Evolutionary conservation across 306 rosid genomes (phyloP), one percentile per base, ranked within the genome.

Genomic region (Pyrus communis): DNA sequence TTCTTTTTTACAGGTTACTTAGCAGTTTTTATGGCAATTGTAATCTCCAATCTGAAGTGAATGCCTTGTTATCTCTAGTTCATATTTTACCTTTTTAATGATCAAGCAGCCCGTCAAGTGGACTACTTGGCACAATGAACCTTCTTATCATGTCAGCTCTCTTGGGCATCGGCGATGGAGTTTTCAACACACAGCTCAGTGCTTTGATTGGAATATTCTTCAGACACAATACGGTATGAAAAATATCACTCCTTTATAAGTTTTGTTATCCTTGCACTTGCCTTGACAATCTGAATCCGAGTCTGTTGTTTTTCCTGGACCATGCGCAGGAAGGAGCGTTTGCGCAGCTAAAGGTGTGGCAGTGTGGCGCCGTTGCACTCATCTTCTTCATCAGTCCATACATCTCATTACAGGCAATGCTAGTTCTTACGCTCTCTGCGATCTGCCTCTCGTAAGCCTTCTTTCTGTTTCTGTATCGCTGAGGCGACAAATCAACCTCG

Each of bases 321-420:
- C 15, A 61, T 27, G 67, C 88, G 67, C 88, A 94, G 98, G 97
- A 89, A 85, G 92, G 99, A 81, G 99, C 97, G 43, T 95, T 95
- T 78, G 93, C 99, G 4, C 99, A 89, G 90, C 86, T 90, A 30
- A 92, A 90, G 87, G 90, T 92, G 76, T 95, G 99, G 99, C 97
- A 95, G 85, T 83, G 97, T n/a, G 93, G 90, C 28, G 62, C 93
- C 8, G 90, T 84, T 71, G 89, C 97, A 43, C 52, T 82, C 3
- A 74, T 92, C 60, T 95, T 92, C 90, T 95, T 95, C 82, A 65
- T 84, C 46, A 84, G 88, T 67, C 90, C 97, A 7, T 73, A 84
- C 84, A 62, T 92, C 73, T 84, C 97, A 12, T 76, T 95, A 84
- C 74, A 81, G 30, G 77, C 96, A 67, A 83, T 92, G 87, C 19